Conservation (phyloP, 2,329 filamentous ascomycete genomes). For the Alternaria infectoria region DNA sequence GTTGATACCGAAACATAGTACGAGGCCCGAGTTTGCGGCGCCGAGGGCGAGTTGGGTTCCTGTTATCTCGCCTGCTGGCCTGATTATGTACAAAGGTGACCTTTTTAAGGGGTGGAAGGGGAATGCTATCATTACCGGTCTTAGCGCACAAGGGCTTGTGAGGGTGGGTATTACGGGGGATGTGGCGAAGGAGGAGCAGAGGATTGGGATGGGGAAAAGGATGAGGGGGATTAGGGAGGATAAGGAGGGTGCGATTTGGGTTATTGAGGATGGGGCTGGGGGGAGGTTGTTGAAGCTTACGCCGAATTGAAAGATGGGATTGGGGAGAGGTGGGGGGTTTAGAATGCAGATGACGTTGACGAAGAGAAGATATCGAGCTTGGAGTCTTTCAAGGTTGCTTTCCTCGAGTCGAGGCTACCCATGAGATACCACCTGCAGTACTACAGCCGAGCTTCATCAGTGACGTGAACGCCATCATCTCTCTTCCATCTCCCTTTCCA, state of each 20-base stretch:
- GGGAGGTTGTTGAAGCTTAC: background rate
- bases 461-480: background rate
- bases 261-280: background rate
- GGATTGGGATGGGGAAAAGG: background rate
- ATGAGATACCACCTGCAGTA: background rate
- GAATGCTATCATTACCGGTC: rapidly evolving
- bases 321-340: no score
- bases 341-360: no score
- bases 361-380: no score
- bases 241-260: background rate
- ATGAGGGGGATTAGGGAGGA: background rate
- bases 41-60: background rate
- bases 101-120: background rate
- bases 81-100: background rate
- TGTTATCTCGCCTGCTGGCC: background rate
- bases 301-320: background rate
- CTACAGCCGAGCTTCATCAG: background rate
- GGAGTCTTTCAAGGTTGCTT: background rate
- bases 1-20: background rate
- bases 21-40: background rate
- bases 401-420: background rate
- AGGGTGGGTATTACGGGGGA: background rate
- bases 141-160: background rate
- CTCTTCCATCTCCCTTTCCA: background rate
- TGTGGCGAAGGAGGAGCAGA: background rate